phyloP scores from a whole-genome alignment of 2,329 filamentous ascomycete species.

The Talaromyces rugulosus region DNA sequence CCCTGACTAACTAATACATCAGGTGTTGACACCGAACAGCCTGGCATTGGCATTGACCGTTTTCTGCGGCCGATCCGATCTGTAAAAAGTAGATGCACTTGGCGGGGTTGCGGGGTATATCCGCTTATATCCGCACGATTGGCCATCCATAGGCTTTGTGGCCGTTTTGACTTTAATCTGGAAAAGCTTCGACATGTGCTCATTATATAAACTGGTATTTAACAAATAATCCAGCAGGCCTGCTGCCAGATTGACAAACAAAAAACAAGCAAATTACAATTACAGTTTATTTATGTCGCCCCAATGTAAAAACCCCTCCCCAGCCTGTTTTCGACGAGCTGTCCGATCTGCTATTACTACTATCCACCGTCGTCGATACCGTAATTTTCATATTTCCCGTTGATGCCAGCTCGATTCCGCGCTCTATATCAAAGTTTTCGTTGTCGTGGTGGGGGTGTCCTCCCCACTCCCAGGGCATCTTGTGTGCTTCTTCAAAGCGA shows the following conservation, averaged over 20 bases:
- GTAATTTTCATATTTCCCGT: conserved; percentile 8
- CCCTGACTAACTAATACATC: background rate
- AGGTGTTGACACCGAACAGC: background rate
- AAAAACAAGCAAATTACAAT: background rate
- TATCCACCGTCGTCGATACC: conserved; percentile 7
- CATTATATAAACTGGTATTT: background rate
- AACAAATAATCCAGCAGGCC: background rate
- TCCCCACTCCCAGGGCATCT: background rate
- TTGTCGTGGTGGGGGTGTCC: background rate
- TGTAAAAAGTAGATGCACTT: too few species aligned
- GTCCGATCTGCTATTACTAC: background rate
- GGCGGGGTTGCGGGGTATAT: background rate
- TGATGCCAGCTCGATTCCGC: conserved; percentile 7
- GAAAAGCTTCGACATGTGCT: background rate
- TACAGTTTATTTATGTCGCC: background rate
- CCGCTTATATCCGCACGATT: background rate
- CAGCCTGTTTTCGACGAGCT: conserved; percentile 2
- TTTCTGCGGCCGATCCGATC: too few species aligned
- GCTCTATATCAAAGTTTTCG: conserved; percentile 1
- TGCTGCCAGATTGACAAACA: background rate
- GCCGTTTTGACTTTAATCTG: background rate
- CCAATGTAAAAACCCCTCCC: conserved; percentile 12
- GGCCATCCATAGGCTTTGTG: background rate
- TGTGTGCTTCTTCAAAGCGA: background rate
- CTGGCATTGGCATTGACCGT: background rate